Base-by-base conservation (phyloP, 2,329 filamentous ascomycete genomes). In the Botrytis sinoallii region DNA sequence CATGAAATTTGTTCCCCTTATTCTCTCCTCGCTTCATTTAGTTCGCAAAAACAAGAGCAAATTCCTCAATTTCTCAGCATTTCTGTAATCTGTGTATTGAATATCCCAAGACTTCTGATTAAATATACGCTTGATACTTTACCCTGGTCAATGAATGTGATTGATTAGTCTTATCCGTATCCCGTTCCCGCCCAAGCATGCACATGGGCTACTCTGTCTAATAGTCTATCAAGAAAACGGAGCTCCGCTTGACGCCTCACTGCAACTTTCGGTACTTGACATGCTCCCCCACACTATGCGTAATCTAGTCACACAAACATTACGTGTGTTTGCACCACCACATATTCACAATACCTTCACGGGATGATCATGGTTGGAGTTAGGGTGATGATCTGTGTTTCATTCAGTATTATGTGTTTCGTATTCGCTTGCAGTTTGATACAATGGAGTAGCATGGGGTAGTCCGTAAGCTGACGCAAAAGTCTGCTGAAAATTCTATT, bases 21-120 rank as follows among this genome's bases (percentile, higher is more conserved):
- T 9, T 57, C 0, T 9, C 14, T 57, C 0, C 52, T 57, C 52
- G n/a, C 52, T 57, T 29, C 52, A 29, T 8, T 29, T 18, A 18
- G 14, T 57, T 29, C 14, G 7, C 1, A 3, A 6, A 32, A 29
- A 57, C 2, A 18, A 29, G 14, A 57, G n/a, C 3, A 57, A 3
- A 4, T 29, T 0, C n/a, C 16, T 8, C 52, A 32, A 3, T 16
- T 1, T 55, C 52, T 29, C 14, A n/a, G 3, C 6, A 29, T 5
- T 18, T 18, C 12, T 55, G 5, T 18, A 9, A 29, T 18, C 14
- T 18, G n/a, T 18, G 14, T 29, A 18, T 2, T 18, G 0, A 18
- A 29, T 18, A 57, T 4, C 6, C 6, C 1, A 57, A 29, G 14
- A 29, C 0, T 4, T 57, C 3, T 29, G 14, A 57, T 6, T 9